A percentile compares a stretch with the other conserved stretches of the same genome.
Conservation (phyloP, 169 alveolate species). For the Plasmodium coatneyi region DNA sequence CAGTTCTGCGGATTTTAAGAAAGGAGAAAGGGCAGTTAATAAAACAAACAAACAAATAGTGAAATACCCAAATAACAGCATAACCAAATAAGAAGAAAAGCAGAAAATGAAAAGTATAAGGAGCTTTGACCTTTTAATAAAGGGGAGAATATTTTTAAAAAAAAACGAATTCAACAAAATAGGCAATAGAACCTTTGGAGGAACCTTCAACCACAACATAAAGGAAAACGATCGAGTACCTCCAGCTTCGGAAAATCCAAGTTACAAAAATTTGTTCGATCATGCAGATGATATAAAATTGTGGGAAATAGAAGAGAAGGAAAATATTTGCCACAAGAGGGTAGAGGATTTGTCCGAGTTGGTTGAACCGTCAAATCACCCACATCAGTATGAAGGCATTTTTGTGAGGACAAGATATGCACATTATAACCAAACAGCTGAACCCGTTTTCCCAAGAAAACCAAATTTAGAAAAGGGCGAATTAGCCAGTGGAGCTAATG, state of each 20-base stretch:
- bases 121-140: conserved; percentile 8
- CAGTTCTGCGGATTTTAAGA: not conserved
- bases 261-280: conserved; percentile 87
- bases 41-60: not conserved
- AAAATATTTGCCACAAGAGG: conserved; percentile 74
- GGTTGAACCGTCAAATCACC: conserved; percentile 86
- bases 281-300: conserved; percentile 89
- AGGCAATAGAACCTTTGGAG: conserved; percentile 76
- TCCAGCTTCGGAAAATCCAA: conserved; percentile 89
- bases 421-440: conserved; percentile 89
- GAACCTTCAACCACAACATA: conserved; percentile 79
- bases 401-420: conserved; percentile 84
- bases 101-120: conserved; percentile 50
- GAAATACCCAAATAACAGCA: not conserved
- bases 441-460: conserved; percentile 89
- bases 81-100: not conserved
- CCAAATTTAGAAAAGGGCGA: conserved; percentile 89
- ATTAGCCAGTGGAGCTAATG: conserved; percentile 90
- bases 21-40: not conserved
- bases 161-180: conserved; percentile 38
- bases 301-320: conserved; percentile 85
- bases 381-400: conserved; percentile 84
- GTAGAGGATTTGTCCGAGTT: conserved; percentile 79
- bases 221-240: conserved; percentile 81
- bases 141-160: conserved; percentile 20